phyloP scores from a whole-genome alignment of 228 moss, liverwort and hornwort genomes.

The Sphagnum fallax region DNA sequence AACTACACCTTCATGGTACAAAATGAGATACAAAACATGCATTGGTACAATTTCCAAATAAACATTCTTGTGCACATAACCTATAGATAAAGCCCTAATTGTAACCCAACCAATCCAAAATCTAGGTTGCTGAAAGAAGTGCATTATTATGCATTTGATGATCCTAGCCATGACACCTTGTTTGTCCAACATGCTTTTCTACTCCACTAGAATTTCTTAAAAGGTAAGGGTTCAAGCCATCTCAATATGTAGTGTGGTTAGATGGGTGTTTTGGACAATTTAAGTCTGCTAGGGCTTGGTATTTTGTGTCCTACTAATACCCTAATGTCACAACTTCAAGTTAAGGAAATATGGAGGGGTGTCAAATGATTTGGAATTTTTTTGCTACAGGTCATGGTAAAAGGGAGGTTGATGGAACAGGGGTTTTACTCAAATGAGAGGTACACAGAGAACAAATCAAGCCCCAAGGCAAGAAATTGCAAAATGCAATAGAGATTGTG shows the following conservation, averaged over 20 bases:
- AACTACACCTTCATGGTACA: no score
- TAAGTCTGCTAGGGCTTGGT: not conserved
- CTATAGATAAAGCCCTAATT: no score
- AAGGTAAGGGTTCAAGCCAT: not conserved
- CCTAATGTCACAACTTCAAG: not conserved
- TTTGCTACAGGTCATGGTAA: not conserved
- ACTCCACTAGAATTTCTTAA: slow-evolving; percentile 1
- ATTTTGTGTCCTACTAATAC: not conserved
- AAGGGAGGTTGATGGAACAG: not conserved
- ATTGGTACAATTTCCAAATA: no score
- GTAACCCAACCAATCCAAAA: no score
- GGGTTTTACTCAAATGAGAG: not conserved
- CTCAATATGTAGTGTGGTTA: not conserved
- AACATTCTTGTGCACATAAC: no score
- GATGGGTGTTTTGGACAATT: not conserved
- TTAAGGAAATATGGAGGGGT: not conserved
- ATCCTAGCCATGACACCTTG: not conserved
- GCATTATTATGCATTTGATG: slow-evolving; percentile 1
- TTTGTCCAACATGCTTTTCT: slow-evolving; percentile 6
- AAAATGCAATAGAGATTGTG: not conserved
- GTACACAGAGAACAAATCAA: not conserved
- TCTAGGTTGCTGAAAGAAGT: not conserved
- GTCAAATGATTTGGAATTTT: not conserved
- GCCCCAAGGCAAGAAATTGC: not conserved
- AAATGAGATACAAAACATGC: no score